phyloP scores from a whole-genome alignment of 768 basidiomycete species.

The Termitomyces sp. region DNA sequence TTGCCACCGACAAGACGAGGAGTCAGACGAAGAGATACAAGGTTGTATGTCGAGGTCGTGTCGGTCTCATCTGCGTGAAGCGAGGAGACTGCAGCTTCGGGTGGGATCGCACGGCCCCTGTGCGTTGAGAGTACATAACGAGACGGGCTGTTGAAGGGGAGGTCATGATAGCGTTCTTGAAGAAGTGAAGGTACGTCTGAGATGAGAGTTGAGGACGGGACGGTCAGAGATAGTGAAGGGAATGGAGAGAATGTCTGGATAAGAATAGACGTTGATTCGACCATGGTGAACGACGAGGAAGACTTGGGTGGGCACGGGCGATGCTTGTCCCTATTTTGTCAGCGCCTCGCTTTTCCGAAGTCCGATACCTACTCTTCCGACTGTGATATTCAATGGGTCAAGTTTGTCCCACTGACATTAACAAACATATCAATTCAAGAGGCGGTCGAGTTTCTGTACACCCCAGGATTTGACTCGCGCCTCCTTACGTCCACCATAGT shows the following conservation, averaged over 20 bases:
- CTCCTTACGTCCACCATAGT: not conserved
- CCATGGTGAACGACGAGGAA: constrained; percentile 9
- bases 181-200: constrained; percentile 26
- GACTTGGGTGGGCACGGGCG: not conserved
- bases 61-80: constrained; percentile 16
- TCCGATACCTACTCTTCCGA: not conserved
- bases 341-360: not conserved
- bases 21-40: constrained; percentile 68
- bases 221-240: constrained; percentile 26
- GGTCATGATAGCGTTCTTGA: constrained; percentile 27
- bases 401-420: not conserved
- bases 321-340: not conserved
- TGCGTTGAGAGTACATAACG: constrained; percentile 33
- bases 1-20: constrained; percentile 85
- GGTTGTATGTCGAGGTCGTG: constrained; percentile 13
- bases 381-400: no score
- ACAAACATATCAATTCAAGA: not conserved
- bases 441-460: no score
- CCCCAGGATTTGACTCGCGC: no score
- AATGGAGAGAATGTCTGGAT: constrained; percentile 35
- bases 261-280: constrained; percentile 26
- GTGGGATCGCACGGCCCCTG: constrained; percentile 25
- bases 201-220: constrained; percentile 23
- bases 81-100: constrained; percentile 20
- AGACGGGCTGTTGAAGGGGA: constrained; percentile 24